A percentile compares a stretch with the other conserved stretches of the same genome.
These are phyloP conservation scores for Trichoderma aggressivum DNA, from an alignment of 2,329 filamentous ascomycete genomes.

Conservation along the genomic window DNA sequence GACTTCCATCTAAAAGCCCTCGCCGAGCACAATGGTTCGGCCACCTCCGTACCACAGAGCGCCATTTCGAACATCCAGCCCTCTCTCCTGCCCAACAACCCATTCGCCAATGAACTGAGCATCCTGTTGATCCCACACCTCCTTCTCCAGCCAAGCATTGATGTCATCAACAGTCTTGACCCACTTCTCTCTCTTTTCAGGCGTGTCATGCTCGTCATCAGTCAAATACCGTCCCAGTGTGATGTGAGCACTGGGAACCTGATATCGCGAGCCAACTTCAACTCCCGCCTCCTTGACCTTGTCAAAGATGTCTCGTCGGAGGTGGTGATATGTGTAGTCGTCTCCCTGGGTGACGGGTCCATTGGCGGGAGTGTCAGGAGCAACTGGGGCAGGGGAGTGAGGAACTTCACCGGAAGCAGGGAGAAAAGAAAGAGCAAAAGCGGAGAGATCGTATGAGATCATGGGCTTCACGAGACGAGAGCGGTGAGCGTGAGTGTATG, in stretches of 20 bases:
- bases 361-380: slow-evolving; percentile 33
- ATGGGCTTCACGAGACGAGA: slow-evolving; percentile 76
- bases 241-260: slow-evolving; percentile 85
- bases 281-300: slow-evolving; percentile 60
- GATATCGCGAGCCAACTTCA: slow-evolving; percentile 73
- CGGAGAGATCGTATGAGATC: slow-evolving; percentile 79
- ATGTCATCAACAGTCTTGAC: slow-evolving; percentile 69
- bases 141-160: slow-evolving; percentile 68
- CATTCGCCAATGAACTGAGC: slow-evolving; percentile 63
- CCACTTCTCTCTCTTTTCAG: slow-evolving; percentile 59
- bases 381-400: slow-evolving; percentile 37
- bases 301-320: slow-evolving; percentile 73
- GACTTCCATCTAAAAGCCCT: slow-evolving; percentile 52
- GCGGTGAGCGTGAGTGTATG: slow-evolving; percentile 64
- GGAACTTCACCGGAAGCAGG: slow-evolving; percentile 65
- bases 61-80: slow-evolving; percentile 72
- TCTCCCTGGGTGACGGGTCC: slow-evolving; percentile 49
- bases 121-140: slow-evolving; percentile 62
- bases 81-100: slow-evolving; percentile 82
- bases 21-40: slow-evolving; percentile 60
- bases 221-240: slow-evolving; percentile 80
- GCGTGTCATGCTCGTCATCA: slow-evolving; percentile 59
- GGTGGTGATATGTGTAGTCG: slow-evolving; percentile 82
- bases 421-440: slow-evolving; percentile 81
- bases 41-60: slow-evolving; percentile 86